Evolutionary conservation across 352 stramenopile genomes (phyloP).

Genomic region (Globisporangium solare): DNA sequence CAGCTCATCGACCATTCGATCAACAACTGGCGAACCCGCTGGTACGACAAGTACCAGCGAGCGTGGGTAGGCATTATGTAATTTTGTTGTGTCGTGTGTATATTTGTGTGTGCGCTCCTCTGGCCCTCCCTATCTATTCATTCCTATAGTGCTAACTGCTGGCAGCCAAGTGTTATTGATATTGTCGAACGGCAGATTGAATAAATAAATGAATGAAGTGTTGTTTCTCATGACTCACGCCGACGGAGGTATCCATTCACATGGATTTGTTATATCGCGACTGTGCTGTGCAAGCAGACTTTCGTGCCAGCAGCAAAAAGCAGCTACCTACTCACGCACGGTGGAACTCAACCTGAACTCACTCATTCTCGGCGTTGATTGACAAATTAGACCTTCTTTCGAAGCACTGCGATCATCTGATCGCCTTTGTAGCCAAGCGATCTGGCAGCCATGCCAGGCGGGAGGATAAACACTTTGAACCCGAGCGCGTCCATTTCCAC

Average conservation of each 20-base stretch:
- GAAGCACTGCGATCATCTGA: slow-evolving; percentile 66
- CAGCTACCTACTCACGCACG: no score
- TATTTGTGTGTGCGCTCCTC: slow-evolving; percentile 1
- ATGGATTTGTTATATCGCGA: no score
- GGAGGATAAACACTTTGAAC: slow-evolving; percentile 77
- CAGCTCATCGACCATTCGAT: slow-evolving; percentile 85
- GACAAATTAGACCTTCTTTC: slow-evolving; percentile 15
- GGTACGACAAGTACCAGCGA: slow-evolving; percentile 91
- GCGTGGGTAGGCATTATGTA: slow-evolving; percentile 84
- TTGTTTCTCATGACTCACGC: no score
- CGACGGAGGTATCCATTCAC: no score
- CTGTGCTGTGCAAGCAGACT: no score
- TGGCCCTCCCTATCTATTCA: no score
- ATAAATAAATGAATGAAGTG: no score
- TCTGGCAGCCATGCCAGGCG: slow-evolving; percentile 53
- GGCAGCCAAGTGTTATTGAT: no score
- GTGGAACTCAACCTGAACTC: no score
- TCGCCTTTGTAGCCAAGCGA: slow-evolving; percentile 67
- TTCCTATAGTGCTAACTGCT: no score
- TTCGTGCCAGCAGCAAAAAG: no score
- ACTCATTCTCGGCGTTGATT: background rate
- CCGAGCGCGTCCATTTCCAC: slow-evolving; percentile 56
- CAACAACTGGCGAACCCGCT: slow-evolving; percentile 87
- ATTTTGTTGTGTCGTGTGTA: slow-evolving; percentile 3
- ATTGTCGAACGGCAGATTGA: no score